These are phyloP conservation scores for Epithemia pelagica DNA, from an alignment of 108 stramenopile species.

Conservation along the genomic window DNA sequence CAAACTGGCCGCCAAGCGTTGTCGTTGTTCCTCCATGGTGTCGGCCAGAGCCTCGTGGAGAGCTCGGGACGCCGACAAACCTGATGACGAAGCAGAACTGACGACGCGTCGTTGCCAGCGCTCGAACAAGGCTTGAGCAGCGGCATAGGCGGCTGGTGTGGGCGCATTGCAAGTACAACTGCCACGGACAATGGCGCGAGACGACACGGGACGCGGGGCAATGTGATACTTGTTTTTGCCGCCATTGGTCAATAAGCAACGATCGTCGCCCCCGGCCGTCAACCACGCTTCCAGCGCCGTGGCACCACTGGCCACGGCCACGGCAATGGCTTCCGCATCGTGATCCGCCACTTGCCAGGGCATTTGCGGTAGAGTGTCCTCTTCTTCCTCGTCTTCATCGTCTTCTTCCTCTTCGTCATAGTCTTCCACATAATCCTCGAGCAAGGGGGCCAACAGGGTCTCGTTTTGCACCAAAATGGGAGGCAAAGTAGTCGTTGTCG, in stretches of 20 bases:
- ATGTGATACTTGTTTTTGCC: conserved; percentile 61
- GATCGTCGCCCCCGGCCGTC: conserved; percentile 58
- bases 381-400: no score
- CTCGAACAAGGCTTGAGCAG: conserved; percentile 42
- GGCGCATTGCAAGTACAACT: conserved; percentile 69
- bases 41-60: no score
- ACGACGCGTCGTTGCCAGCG: no score
- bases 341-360: background rate
- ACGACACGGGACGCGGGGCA: conserved; percentile 44
- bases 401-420: no score
- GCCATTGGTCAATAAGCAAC: conserved; percentile 24
- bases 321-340: background rate
- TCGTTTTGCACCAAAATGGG: no score
- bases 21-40: conserved; percentile 45
- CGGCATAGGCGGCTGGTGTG: conserved; percentile 49
- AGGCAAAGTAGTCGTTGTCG: no score
- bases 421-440: no score
- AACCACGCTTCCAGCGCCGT: conserved; percentile 44
- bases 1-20: conserved; percentile 33
- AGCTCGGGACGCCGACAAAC: no score
- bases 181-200: conserved; percentile 49
- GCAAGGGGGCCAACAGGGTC: no score
- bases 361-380: no score
- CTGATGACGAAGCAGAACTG: no score
- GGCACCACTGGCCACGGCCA: conserved; percentile 37